phyloP scores from a whole-genome alignment of 768 basidiomycete genomes.

The Paxillus ammoniavirescens region DNA sequence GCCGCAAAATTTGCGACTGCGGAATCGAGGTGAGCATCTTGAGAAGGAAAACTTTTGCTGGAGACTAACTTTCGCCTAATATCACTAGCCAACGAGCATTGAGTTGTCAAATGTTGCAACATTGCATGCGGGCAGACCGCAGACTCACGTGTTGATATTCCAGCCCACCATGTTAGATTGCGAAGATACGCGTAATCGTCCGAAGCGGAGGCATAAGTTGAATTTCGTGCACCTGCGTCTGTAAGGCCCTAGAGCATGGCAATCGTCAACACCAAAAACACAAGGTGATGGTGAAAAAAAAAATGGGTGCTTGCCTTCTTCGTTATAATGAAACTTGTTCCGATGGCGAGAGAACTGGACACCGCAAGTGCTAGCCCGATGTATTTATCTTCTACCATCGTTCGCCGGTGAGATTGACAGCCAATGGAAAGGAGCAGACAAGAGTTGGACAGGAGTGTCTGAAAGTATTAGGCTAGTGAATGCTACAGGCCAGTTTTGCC shows the following conservation, averaged over 20 bases:
- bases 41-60: neutral
- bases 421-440: neutral
- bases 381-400: slow-evolving; percentile 90
- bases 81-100: slow-evolving; percentile 56
- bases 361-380: slow-evolving; percentile 90
- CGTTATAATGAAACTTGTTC: slow-evolving; percentile 96
- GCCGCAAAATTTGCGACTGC: slow-evolving; percentile 90
- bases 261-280: slow-evolving; percentile 11
- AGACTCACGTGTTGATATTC: too few relatives aligned
- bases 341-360: slow-evolving; percentile 82
- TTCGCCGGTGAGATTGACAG: neutral
- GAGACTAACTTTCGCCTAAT: slow-evolving; percentile 79
- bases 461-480: slow-evolving; percentile 8
- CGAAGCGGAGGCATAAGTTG: slow-evolving; percentile 57
- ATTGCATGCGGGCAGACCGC: too few relatives aligned
- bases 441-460: slow-evolving; percentile 4
- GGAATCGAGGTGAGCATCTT: neutral
- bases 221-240: slow-evolving; percentile 65
- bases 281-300: neutral
- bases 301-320: slow-evolving; percentile 72
- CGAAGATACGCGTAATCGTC: slow-evolving; percentile 84
- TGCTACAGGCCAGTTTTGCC: slow-evolving; percentile 9
- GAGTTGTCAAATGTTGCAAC: slow-evolving; percentile 66
- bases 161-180: slow-evolving; percentile 58
- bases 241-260: slow-evolving; percentile 69